Base-by-base conservation (phyloP, 257 asterid genomes). In the Linaria vulgaris region DNA sequence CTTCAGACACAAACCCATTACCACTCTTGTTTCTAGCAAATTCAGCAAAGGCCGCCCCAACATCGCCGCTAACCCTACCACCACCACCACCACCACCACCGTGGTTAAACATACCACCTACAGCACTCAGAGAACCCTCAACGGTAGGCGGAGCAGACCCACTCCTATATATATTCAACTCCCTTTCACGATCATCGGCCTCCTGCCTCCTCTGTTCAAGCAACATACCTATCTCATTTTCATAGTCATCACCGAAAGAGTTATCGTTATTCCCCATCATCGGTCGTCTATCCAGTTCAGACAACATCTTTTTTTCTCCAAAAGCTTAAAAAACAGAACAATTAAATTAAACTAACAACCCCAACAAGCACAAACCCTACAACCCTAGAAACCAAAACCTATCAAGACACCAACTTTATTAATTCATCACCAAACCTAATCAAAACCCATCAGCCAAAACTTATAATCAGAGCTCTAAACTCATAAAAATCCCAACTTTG, bases 121-220 rank as follows among this genome's bases (percentile, higher is more conserved):
- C 90, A 22, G 99, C 96, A 72, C 49, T 94, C 69, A 90, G 52
- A 4, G 99, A 94, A 59, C 99, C 96, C 71, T 94, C 97, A 45
- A 94, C 95, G 59, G 97, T 94, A 22, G 99, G 99, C 12, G 99
- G 99, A 55, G 99, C 99, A 14, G 99, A 94, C 60, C 99, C 99
- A 75, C 97, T 94, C 77, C 99, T 81, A 61, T 69, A 94, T 80
- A 94, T 73, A 77, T 90, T 94, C 75, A 87, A 83, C 82, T 94
- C 97, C 82, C 79, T 87, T 63, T 90, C 99, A 27, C 56, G 90
- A 74, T 90, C 97, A 84, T 84, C 95, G 6, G 83, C 78, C 21
- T 83, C 96, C 16, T 80, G 89, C 63, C 94, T 74, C 70, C 91
- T 51, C 80, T 79, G 92, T 25, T 88, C 98, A 15, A 89, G 91